Evolutionary conservation across 2,329 filamentous ascomycete genomes (phyloP).

Genomic region (Ceratocystis alfenasii): DNA sequence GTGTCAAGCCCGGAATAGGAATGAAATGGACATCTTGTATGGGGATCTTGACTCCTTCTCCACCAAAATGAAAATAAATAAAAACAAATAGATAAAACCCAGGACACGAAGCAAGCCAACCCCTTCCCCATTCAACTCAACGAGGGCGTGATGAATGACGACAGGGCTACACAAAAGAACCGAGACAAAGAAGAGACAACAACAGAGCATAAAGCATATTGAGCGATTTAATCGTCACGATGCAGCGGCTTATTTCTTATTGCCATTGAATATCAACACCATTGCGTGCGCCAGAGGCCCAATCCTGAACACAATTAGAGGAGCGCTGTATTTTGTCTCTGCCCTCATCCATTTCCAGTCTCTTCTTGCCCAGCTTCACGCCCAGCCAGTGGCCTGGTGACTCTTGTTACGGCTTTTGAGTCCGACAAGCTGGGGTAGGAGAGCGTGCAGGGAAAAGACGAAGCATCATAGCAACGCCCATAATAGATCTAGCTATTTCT

Average conservation of each 20-base stretch:
- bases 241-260: background rate
- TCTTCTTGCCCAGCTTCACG: background rate
- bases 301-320: no score
- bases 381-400: no score
- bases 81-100: background rate
- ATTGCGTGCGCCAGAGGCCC: no score
- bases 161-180: background rate
- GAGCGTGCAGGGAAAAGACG: no score
- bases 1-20: background rate
- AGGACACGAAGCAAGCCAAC: background rate
- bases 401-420: background rate
- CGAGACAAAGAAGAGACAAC: background rate
- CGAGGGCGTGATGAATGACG: background rate
- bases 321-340: background rate
- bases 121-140: background rate
- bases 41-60: background rate
- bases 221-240: conserved; percentile 2
- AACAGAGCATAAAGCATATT: background rate
- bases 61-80: background rate
- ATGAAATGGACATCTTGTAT: background rate
- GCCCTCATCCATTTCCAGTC: background rate
- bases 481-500: no score
- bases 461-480: no score
- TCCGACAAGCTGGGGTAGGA: background rate
- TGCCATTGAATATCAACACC: background rate